Base-by-base conservation (phyloP, 139 green algal genomes). In the Edaphochlamys debaryana region DNA sequence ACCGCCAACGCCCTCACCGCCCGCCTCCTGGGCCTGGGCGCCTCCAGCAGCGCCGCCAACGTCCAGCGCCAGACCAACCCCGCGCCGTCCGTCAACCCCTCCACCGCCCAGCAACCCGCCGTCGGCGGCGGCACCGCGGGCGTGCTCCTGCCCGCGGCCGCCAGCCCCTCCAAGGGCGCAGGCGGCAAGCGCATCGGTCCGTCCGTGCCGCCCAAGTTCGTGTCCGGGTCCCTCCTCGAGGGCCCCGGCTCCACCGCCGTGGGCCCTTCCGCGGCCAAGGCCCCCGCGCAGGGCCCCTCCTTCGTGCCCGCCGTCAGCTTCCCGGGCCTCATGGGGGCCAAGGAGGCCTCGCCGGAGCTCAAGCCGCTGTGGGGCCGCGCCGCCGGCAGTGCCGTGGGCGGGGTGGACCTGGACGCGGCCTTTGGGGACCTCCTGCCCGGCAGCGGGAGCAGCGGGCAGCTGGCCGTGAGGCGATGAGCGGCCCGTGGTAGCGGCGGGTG, bases 21-120 rank as follows among this genome's bases (percentile, higher is more conserved):
- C 76, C 70, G 76, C 27, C 60, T 82, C 9, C 42, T 82, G 30
- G 63, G 76, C 37, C 42, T 82, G 1, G 63, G 76, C 42, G 40
- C 2, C 42, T n/a, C n/a, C 45, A 52, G 40, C 45, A 42, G 64
- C 64, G 17, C 34, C 34, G 22, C 13, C 34, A 63, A n/a, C 32
- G 62, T 23, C 56, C 32, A 66, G 27, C 34, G 27, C 56, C 32
- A 66, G 27, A 32, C 34, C 56, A 66, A 66, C 56, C 56, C 27
- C 56, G 27, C 25, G 27, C 56, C 56, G 17, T 22, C 23, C 56
- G 25, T n/a, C n/a, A n/a, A n/a, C n/a, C n/a, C n/a, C n/a, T n/a
- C n/a, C n/a, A n/a, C n/a, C n/a, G n/a, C n/a, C n/a, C n/a, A n/a
- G n/a, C n/a, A n/a, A n/a, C n/a, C n/a, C 27, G 56, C 56, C 27